A percentile compares a stretch with the other conserved stretches of the same genome.
These are phyloP conservation scores for Parsonsia alboflavescens DNA, from an alignment of 257 asterid species.

Conservation along the genomic window DNA sequence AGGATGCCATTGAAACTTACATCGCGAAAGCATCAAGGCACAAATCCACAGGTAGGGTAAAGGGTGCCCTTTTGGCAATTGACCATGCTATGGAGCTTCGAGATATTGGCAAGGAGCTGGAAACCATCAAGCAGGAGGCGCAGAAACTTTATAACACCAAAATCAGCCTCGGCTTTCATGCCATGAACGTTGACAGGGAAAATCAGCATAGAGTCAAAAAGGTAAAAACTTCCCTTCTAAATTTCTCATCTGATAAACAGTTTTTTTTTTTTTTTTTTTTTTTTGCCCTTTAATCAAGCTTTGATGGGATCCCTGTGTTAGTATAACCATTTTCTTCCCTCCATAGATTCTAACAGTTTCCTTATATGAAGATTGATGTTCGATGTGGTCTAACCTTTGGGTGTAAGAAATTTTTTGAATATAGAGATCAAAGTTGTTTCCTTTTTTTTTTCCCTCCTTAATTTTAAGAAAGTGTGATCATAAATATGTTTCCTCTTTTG, in stretches of 20 bases:
- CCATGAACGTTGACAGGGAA: conserved; percentile 2
- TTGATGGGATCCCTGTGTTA: no score
- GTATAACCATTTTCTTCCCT: no score
- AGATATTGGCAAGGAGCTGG: conserved; percentile 7
- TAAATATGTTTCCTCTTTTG: no score
- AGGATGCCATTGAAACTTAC: conserved; percentile 31
- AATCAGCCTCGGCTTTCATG: not conserved
- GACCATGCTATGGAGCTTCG: not conserved
- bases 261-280: no score
- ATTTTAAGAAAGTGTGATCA: no score
- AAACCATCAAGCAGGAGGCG: conserved; percentile 2
- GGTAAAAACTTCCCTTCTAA: not conserved
- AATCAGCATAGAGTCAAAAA: not conserved
- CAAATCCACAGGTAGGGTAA: not conserved
- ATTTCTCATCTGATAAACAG: not conserved
- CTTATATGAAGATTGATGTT: not conserved
- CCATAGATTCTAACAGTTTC: no score
- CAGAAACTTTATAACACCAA: not conserved
- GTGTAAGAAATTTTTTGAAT: no score
- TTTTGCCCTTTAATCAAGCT: no score
- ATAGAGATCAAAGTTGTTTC: no score
- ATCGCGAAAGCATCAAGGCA: conserved; percentile 17
- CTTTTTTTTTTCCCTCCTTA: no score
- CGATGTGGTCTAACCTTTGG: no score
- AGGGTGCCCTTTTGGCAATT: not conserved